Evolutionary conservation across 441 rosid genomes (phyloP).

Genomic region (Eruca vesicaria): DNA sequence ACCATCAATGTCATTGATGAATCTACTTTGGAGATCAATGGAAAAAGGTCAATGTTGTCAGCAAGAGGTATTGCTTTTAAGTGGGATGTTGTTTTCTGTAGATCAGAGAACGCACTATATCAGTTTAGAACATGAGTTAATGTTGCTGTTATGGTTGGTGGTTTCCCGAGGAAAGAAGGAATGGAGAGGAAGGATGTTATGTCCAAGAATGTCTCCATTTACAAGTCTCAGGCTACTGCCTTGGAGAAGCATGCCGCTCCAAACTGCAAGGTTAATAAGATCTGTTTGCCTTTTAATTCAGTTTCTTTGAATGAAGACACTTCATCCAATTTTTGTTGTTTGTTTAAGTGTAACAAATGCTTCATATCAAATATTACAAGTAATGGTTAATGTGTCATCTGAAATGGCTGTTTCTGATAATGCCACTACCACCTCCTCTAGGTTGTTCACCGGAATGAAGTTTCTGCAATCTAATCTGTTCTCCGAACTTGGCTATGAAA

Average conservation of each 20-base stretch:
- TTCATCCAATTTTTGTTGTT: not conserved
- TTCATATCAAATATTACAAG: slow-evolving; percentile 21
- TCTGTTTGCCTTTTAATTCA: not conserved
- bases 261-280: slow-evolving; percentile 78
- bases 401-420: slow-evolving; percentile 31
- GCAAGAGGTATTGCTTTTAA: too few relatives aligned
- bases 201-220: slow-evolving; percentile 88
- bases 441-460: slow-evolving; percentile 56
- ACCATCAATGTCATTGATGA: too few relatives aligned
- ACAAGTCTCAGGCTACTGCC: too few relatives aligned
- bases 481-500: slow-evolving; percentile 87
- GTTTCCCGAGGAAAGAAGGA: slow-evolving; percentile 96
- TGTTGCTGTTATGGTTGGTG: slow-evolving; percentile 97
- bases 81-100: too few relatives aligned
- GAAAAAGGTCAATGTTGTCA: too few relatives aligned
- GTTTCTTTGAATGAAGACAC: not conserved
- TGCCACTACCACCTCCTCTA: slow-evolving; percentile 34
- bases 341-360: not conserved
- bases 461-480: slow-evolving; percentile 87
- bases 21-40: too few relatives aligned
- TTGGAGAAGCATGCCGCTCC: slow-evolving; percentile 87
- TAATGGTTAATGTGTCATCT: slow-evolving; percentile 32
- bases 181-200: slow-evolving; percentile 98
- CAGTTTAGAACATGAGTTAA: too few relatives aligned
- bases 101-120: too few relatives aligned